These are phyloP conservation scores for Xylaria palmicola DNA, from an alignment of 495 filamentous ascomycete species.

Conservation along the genomic window DNA sequence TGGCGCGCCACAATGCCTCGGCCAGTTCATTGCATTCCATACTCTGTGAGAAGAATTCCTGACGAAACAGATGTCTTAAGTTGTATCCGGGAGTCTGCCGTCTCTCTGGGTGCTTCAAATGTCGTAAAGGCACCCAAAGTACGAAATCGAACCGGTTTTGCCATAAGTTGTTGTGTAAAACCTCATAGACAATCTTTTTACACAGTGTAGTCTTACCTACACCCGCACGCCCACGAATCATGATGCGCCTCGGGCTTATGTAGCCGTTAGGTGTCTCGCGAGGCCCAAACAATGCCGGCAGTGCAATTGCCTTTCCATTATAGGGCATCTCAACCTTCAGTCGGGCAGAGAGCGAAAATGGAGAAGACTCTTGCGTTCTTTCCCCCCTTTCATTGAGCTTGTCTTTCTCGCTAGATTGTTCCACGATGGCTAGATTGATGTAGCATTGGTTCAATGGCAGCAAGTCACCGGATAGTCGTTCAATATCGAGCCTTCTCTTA, in stretches of 20 bases:
- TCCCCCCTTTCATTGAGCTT: background rate
- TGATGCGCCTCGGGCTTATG: slow-evolving; percentile 31
- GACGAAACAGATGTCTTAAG: slow-evolving; percentile 24
- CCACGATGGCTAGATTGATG: slow-evolving; percentile 32
- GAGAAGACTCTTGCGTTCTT: background rate
- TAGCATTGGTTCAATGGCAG: slow-evolving; percentile 38
- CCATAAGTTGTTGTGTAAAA: background rate
- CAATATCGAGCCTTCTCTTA: slow-evolving; percentile 28
- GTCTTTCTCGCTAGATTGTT: slow-evolving; percentile 11
- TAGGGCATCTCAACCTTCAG: background rate
- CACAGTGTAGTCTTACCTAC: background rate
- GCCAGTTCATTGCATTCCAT: slow-evolving; percentile 13
- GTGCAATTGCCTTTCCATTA: background rate
- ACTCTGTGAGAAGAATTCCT: slow-evolving; percentile 27
- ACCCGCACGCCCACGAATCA: slow-evolving; percentile 24
- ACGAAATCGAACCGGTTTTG: background rate
- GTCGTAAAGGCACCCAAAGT: slow-evolving; percentile 30
- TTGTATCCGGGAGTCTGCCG: slow-evolving; percentile 11
- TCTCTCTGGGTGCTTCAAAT: slow-evolving; percentile 25
- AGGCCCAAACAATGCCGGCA: slow-evolving; percentile 24
- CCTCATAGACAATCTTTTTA: background rate
- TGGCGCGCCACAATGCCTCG: slow-evolving; percentile 16
- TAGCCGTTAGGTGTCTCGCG: slow-evolving; percentile 21
- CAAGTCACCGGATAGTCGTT: slow-evolving; percentile 35
- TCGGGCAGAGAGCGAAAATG: background rate